Base-by-base conservation (phyloP, 1,284 basidiomycete genomes). In the Coniophora puteana region DNA sequence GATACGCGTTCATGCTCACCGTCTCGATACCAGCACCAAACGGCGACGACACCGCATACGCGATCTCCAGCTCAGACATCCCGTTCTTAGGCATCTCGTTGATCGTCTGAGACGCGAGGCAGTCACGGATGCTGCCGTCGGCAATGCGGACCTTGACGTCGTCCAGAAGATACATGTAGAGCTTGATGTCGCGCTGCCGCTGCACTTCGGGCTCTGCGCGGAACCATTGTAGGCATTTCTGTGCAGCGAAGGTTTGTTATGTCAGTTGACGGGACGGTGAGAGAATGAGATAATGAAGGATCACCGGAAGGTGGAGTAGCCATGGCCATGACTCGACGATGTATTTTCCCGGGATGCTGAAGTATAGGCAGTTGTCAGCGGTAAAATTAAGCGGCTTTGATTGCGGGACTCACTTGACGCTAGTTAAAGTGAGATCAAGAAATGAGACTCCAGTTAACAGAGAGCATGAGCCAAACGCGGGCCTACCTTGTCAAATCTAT, bases 11-110 rank as follows among this genome's bases (percentile, higher is more conserved):
- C 16, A 21, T 8, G 46, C 57, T 42, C 40, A 69, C 67, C 30
- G 72, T 75, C 45, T 75, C 72, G 17, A 71, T 70, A 1, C 72
- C 72, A 13, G 69, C 69, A n/a, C 69, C 71, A 47, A 72, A 72
- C 0, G 71, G 69, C 28, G 67, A 66, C 5, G 66, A 69, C 30
- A 68, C 64, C 2, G 68, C 58, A 51, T 75, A 73, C 2, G 71
- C 72, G 12, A 75, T 52, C 41, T 74, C 70, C 17, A 74, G 42
- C 28, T 74, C 71, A 0, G 54, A 52, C 63, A 75, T 63, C 4
- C 65, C 67, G 23, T 62, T 61, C 50, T 71, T 62, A 34, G 62
- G 52, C 44, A 67, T 61, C 18, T 67, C 59, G 12, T 59, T 50
- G 21, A 74, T 52, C 5, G 68, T 65, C 45, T 73, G 67, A 4